Evolutionary conservation across 768 basidiomycete species (phyloP).

Genomic region (Plicaturopsis crispa): DNA sequence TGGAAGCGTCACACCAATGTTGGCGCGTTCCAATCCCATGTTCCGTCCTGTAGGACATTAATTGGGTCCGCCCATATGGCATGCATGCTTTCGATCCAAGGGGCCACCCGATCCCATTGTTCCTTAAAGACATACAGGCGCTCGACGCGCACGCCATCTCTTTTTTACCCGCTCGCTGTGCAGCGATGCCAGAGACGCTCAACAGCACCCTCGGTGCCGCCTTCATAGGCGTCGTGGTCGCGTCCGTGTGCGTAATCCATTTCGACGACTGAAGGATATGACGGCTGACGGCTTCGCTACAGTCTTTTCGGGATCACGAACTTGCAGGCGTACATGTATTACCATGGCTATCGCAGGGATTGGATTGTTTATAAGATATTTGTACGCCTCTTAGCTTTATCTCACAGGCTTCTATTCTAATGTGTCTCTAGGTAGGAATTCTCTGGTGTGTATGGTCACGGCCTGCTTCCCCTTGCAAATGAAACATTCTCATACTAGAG

Average conservation of each 20-base stretch:
- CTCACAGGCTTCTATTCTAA: too few relatives aligned
- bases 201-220: constrained; percentile 10
- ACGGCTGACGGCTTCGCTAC: neutral
- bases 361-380: constrained; percentile 4
- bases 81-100: too few relatives aligned
- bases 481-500: neutral
- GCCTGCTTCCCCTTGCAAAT: neutral
- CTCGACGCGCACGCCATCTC: too few relatives aligned
- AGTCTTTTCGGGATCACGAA: constrained; percentile 10
- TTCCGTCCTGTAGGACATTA: too few relatives aligned
- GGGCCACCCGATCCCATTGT: too few relatives aligned
- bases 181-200: too few relatives aligned
- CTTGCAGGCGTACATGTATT: constrained; percentile 11
- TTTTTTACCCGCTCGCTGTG: too few relatives aligned
- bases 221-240: constrained; percentile 7
- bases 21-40: too few relatives aligned
- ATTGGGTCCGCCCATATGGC: too few relatives aligned
- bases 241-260: constrained; percentile 6
- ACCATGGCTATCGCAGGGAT: constrained; percentile 10
- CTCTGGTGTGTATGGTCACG: neutral
- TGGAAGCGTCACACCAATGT: too few relatives aligned
- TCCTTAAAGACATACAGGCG: too few relatives aligned
- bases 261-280: neutral
- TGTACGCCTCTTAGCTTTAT: constrained; percentile 1
- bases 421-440: neutral